Evolutionary conservation across 331 rosid species (phyloP), one percentile per base, ranked within the genome.

Genomic region (Quercus lobata): DNA sequence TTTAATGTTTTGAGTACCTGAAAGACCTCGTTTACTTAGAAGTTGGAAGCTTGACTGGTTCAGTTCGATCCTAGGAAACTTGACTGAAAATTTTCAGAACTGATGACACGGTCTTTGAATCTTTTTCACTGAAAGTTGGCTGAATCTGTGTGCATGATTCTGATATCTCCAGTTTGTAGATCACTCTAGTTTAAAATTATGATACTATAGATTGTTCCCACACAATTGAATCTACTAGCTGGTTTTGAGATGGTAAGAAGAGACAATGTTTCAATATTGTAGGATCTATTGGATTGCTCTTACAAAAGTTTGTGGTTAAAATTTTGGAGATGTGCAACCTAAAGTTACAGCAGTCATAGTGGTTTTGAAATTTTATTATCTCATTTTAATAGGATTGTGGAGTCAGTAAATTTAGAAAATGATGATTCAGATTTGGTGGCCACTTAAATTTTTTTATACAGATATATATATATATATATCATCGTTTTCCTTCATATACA

Each of bases 1-100:
- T 75, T 79, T 57, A 75, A 56, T 76, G 65, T 75, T 79, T 75
- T 69, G 32, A 46, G 46, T 69, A 29, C 77, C 25, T 49, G 32
- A 53, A 63, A 63, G 35, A 66, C 72, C 73, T 55, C 75, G 27
- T 12, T 70, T 35, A 57, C 37, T 76, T 74, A 18, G 7, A 44
- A 32, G 29, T 58, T 60, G 60, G 78, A 16, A 27, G 16, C 53
- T 44, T 34, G 68, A 55, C 6, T 73, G 66, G 65, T 69, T 37
- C 53, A 14, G 58, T 58, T 77, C 58, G 73, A 75, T 75, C 60
- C 85, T n/a, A 66, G 19, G 63, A 75, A 49, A 71, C 46, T 41
- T 41, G 12, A 41, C n/a, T 15, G 54, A 46, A 21, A 76, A 46
- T 53, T 9, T 73, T 81, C 32, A 76, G 30, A n/a, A 18, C 56